Percentiles rank a stretch among this genome's conserved stretches.
These are phyloP conservation scores for Musa balbisiana DNA, from an alignment of 202 grass and related monocot species.

Conservation along the genomic window DNA sequence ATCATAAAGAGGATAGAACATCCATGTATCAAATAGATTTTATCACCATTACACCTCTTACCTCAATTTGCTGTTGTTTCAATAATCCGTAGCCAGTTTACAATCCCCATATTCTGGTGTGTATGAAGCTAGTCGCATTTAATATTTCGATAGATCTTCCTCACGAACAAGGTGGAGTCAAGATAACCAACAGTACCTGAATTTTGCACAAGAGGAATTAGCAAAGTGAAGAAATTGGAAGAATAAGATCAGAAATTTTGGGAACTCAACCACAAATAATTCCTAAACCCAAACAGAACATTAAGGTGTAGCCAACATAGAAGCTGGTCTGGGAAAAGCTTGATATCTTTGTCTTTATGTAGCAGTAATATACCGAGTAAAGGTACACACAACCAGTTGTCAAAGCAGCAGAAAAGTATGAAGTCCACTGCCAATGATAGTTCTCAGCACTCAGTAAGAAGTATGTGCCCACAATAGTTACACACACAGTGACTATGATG, in stretches of 20 bases:
- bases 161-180: not conserved
- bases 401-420: conserved; percentile 90
- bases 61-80: too few species aligned
- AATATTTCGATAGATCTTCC: conserved; percentile 1
- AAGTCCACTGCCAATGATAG: conserved; percentile 93
- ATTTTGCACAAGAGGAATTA: not conserved
- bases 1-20: too few species aligned
- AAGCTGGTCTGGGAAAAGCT: conserved; percentile 95
- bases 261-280: conserved; percentile 78
- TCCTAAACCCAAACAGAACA: conserved; percentile 83
- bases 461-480: conserved; percentile 90
- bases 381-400: conserved; percentile 81
- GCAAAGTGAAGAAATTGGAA: not conserved
- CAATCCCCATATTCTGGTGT: not conserved
- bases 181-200: conserved; percentile 8
- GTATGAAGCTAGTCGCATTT: not conserved
- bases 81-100: not conserved
- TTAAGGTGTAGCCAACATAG: conserved; percentile 88
- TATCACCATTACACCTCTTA: too few species aligned
- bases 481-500: conserved; percentile 76
- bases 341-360: conserved; percentile 92
- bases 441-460: conserved; percentile 89
- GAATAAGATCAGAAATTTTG: not conserved
- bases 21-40: too few species aligned
- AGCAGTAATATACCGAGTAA: conserved; percentile 84